A percentile compares a stretch with the other conserved stretches of the same genome.
Conservation (phyloP, 2,329 filamentous ascomycete genomes). For the Monilinia aucupariae region DNA sequence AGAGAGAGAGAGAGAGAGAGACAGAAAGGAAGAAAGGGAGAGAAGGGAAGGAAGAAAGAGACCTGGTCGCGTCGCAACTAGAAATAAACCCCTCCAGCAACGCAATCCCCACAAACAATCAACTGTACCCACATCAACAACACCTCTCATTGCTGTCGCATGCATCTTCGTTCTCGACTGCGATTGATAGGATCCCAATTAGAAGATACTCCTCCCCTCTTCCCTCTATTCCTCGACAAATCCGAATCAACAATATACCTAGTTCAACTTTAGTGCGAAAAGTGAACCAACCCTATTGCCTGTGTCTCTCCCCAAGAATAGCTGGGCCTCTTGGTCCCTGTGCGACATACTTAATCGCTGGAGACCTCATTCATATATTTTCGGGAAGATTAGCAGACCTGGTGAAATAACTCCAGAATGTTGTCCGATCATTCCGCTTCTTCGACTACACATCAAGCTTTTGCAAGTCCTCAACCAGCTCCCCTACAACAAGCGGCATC, state of each 20-base stretch:
- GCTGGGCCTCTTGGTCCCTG: constrained; percentile 16
- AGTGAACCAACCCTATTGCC: constrained; percentile 12
- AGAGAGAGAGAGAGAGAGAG: neutral
- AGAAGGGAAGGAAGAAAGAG: neutral
- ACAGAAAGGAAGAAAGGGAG: neutral
- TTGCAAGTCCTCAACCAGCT: constrained; percentile 31
- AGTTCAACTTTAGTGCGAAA: constrained; percentile 9
- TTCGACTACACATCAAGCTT: constrained; percentile 31
- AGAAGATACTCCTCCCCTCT: neutral
- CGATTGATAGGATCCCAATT: neutral
- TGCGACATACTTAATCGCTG: constrained; percentile 18
- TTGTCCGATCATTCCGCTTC: constrained; percentile 25
- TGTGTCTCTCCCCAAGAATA: constrained; percentile 18
- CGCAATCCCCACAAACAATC: constrained; percentile 13
- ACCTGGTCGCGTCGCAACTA: constrained; percentile 13
- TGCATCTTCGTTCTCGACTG: constrained; percentile 6
- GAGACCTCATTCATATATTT: constrained; percentile 15
- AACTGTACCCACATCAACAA: constrained; percentile 16
- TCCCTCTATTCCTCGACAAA: neutral
- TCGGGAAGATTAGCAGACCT: constrained; percentile 22
- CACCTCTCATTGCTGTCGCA: constrained; percentile 16
- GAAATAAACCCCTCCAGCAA: constrained; percentile 11
- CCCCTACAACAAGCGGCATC: constrained; percentile 45
- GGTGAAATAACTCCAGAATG: constrained; percentile 24
- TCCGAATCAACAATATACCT: constrained; percentile 3